Conservation (phyloP, 2,329 filamentous ascomycete genomes). For the Setomelanomma holmii region DNA sequence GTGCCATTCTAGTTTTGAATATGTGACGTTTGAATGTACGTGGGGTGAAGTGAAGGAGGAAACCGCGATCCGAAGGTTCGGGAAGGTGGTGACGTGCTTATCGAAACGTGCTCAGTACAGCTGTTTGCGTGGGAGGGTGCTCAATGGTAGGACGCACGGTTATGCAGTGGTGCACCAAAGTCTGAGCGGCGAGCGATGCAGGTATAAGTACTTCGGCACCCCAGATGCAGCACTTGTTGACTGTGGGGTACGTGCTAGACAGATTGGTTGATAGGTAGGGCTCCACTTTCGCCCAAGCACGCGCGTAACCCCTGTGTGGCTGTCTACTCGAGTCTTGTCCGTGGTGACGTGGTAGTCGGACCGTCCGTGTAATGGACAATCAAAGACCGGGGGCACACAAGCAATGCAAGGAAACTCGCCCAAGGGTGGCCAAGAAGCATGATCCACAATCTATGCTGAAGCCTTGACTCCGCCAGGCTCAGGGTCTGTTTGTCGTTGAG, state of each 20-base stretch:
- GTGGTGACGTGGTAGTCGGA: constrained; percentile 47
- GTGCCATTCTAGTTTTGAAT: constrained; percentile 18
- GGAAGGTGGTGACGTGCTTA: constrained; percentile 13
- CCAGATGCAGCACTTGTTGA: constrained; percentile 17
- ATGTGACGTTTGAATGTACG: constrained; percentile 5
- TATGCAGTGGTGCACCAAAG: constrained; percentile 7
- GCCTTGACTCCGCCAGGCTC: constrained; percentile 36
- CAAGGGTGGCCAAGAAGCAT: constrained; percentile 41
- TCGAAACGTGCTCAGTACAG: constrained; percentile 26
- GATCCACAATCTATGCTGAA: constrained; percentile 34
- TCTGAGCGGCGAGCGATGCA: constrained; percentile 12
- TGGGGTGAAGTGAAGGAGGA: constrained; percentile 5
- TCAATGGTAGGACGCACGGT: constrained; percentile 19
- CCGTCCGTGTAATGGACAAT: constrained; percentile 37
- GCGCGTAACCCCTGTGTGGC: constrained; percentile 35
- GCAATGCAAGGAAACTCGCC: constrained; percentile 45
- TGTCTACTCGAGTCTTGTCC: constrained; percentile 18
- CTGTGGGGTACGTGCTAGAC: constrained; percentile 25
- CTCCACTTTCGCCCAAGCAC: constrained; percentile 35
- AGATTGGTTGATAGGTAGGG: constrained; percentile 25
- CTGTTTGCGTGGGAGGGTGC: constrained; percentile 20
- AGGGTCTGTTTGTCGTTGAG: constrained; percentile 32
- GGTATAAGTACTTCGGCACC: constrained; percentile 30
- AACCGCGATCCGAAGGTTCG: constrained; percentile 11
- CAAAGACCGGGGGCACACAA: constrained; percentile 40